A percentile compares a stretch with the other conserved stretches of the same genome.
phyloP scores from a whole-genome alignment of 306 rosid genomes.

The Medicago lupulina region DNA sequence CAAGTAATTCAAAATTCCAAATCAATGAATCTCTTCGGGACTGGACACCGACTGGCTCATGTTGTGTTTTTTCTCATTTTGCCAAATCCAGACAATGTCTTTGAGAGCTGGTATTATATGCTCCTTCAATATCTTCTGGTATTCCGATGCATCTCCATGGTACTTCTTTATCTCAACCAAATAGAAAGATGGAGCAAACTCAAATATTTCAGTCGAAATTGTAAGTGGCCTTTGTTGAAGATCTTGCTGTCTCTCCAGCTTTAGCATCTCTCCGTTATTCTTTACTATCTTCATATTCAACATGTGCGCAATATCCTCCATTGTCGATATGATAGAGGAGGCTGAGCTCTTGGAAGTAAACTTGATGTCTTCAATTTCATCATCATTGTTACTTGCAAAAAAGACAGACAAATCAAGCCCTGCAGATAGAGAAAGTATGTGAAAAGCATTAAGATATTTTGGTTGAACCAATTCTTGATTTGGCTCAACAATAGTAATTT shows the following conservation, averaged over 20 bases:
- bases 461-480: slow-evolving; percentile 41
- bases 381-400: slow-evolving; percentile 26
- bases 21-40: slow-evolving; percentile 29
- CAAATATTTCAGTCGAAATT: slow-evolving; percentile 52
- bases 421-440: slow-evolving; percentile 53
- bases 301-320: slow-evolving; percentile 40
- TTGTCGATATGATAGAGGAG: slow-evolving; percentile 40
- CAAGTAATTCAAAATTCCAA: slow-evolving; percentile 18
- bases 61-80: slow-evolving; percentile 42
- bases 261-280: slow-evolving; percentile 49
- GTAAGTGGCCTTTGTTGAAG: slow-evolving; percentile 31
- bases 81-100: slow-evolving; percentile 51
- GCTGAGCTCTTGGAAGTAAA: slow-evolving; percentile 52
- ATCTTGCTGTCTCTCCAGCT: slow-evolving; percentile 43
- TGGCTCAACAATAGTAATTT: slow-evolving; percentile 38
- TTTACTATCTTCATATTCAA: slow-evolving; percentile 42
- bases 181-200: slow-evolving; percentile 50
- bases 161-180: slow-evolving; percentile 55
- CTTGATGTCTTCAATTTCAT: slow-evolving; percentile 35
- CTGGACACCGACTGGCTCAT: not conserved
- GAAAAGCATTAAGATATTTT: slow-evolving; percentile 51
- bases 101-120: slow-evolving; percentile 51
- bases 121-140: slow-evolving; percentile 51
- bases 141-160: slow-evolving; percentile 47
- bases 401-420: slow-evolving; percentile 55